Conservation (phyloP, 2,329 filamentous ascomycete species). For the Penicillium sp. region DNA sequence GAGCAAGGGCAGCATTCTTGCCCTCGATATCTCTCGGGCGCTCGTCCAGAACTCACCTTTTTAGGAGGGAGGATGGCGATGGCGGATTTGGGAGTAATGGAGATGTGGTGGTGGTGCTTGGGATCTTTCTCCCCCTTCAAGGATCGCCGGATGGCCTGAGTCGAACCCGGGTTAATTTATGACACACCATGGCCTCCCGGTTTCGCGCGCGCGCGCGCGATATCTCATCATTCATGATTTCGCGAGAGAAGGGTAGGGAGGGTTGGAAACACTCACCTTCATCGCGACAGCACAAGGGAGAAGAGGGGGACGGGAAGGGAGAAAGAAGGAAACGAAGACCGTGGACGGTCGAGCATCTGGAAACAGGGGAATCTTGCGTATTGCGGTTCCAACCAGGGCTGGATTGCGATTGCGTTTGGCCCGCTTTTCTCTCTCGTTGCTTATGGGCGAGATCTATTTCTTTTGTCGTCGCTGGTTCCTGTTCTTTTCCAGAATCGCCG, state of each 20-base stretch:
- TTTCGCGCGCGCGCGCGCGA: no score
- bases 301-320: slow-evolving; percentile 5
- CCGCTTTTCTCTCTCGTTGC: background rate
- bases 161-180: slow-evolving; percentile 12
- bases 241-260: background rate
- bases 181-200: no score
- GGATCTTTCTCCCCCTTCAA: slow-evolving; percentile 82
- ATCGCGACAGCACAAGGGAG: slow-evolving; percentile 17
- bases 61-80: slow-evolving; percentile 88
- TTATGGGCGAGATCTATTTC: background rate
- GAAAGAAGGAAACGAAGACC: no score
- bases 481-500: no score
- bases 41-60: slow-evolving; percentile 78
- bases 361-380: slow-evolving; percentile 17
- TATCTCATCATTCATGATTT: no score
- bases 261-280: slow-evolving; percentile 20
- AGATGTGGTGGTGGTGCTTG: slow-evolving; percentile 60
- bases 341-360: no score
- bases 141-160: slow-evolving; percentile 74
- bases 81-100: slow-evolving; percentile 78
- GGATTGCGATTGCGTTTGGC: slow-evolving; percentile 5
- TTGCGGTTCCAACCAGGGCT: slow-evolving; percentile 21
- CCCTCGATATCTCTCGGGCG: no score
- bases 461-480: no score
- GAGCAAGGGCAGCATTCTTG: slow-evolving; percentile 31